Conservation (phyloP, 495 filamentous ascomycete genomes). For the Aspergillus cavernicola region DNA sequence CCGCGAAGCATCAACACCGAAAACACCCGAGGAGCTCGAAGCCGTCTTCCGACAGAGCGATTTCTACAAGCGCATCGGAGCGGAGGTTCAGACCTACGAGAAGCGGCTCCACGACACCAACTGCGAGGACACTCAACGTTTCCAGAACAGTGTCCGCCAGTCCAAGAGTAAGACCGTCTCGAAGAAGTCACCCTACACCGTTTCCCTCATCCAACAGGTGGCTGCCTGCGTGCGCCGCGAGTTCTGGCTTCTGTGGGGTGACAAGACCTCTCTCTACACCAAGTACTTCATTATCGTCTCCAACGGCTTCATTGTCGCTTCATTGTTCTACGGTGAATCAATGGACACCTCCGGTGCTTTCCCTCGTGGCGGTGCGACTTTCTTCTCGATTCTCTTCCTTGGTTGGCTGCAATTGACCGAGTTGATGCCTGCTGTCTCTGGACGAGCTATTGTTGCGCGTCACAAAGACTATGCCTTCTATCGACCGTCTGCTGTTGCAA, state of each 20-base stretch:
- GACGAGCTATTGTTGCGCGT: conserved; percentile 58
- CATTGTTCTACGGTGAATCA: conserved; percentile 66
- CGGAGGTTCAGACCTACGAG: conserved; percentile 60
- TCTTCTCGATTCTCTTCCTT: conserved; percentile 74
- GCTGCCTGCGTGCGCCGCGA: conserved; percentile 67
- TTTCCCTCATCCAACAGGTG: conserved; percentile 66
- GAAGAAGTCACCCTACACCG: conserved; percentile 67
- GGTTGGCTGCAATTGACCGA: conserved; percentile 73
- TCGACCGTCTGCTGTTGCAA: conserved; percentile 65
- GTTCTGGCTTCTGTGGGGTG: conserved; percentile 72
- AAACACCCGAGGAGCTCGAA: conserved; percentile 62
- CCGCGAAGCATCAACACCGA: conserved; percentile 57
- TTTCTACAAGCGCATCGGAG: conserved; percentile 48
- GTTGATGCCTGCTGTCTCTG: conserved; percentile 63
- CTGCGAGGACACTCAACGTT: conserved; percentile 61
- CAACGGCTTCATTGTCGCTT: conserved; percentile 71
- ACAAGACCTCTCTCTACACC: conserved; percentile 68
- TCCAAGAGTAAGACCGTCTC: conserved; percentile 62
- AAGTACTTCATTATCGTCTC: conserved; percentile 75
- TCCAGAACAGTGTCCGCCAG: conserved; percentile 65
- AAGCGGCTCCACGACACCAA: conserved; percentile 54
- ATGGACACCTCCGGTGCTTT: conserved; percentile 65
- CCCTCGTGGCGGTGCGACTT: conserved; percentile 61
- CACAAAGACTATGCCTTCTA: conserved; percentile 78
- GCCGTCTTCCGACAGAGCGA: conserved; percentile 51